phyloP scores from a whole-genome alignment of 345 rosid genomes.

The Salix viminalis region DNA sequence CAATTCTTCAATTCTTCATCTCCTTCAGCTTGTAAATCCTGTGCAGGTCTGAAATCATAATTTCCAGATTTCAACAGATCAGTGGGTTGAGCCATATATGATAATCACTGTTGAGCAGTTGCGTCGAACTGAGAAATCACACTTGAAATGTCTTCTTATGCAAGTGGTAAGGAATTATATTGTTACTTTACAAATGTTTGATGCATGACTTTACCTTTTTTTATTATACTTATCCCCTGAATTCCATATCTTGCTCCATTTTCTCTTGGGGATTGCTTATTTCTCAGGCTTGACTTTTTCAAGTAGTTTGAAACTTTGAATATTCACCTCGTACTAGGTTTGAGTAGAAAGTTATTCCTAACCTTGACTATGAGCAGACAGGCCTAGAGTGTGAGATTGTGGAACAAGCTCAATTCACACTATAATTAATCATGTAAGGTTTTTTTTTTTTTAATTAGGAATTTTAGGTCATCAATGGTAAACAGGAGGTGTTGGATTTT shows the following conservation, averaged over 20 bases:
- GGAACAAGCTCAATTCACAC: background rate
- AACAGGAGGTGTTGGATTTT: background rate
- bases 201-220: background rate
- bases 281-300: background rate
- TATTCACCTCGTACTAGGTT: background rate
- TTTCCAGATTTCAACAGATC: no score
- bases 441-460: background rate
- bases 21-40: no score
- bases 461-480: background rate
- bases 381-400: background rate
- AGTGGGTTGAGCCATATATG: constrained; percentile 93
- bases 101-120: constrained; percentile 77
- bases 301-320: background rate
- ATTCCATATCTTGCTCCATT: background rate
- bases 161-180: constrained; percentile 75
- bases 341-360: background rate
- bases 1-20: no score
- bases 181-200: background rate
- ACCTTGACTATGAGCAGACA: background rate
- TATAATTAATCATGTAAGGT: background rate
- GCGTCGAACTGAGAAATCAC: constrained; percentile 66
- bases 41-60: no score
- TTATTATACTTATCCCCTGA: background rate
- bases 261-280: background rate
- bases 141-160: constrained; percentile 85